A percentile compares a stretch with the other conserved stretches of the same genome.
Evolutionary conservation across 805 yeast genomes (phyloP).

Genomic region (Candida mattraensis): DNA sequence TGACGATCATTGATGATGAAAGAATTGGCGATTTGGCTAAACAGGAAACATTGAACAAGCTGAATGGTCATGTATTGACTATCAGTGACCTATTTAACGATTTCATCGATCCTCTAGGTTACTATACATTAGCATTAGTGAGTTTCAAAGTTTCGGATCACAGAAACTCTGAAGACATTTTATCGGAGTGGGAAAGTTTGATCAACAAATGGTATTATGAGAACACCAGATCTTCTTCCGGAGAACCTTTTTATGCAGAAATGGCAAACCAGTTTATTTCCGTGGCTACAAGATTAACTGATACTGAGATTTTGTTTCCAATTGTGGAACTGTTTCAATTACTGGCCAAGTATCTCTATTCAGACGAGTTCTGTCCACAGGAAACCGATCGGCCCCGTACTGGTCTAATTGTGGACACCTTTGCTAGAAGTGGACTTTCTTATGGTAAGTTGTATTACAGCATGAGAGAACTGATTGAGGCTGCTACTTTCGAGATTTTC

Average conservation of each 20-base stretch:
- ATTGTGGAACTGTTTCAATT: constrained; percentile 67
- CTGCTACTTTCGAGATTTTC: constrained; percentile 52
- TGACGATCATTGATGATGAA: constrained; percentile 49
- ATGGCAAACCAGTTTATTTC: constrained; percentile 40
- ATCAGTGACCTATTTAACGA: constrained; percentile 82
- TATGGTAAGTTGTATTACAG: constrained; percentile 65
- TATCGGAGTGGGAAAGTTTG: constrained; percentile 75
- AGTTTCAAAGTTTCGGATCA: constrained; percentile 84
- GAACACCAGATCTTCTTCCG: constrained; percentile 27
- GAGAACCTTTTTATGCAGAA: constrained; percentile 40
- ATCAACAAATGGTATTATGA: constrained; percentile 49
- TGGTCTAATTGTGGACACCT: constrained; percentile 63
- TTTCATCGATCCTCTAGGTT: constrained; percentile 84
- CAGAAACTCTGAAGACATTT: constrained; percentile 79
- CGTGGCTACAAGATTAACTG: constrained; percentile 60
- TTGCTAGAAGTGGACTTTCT: constrained; percentile 61
- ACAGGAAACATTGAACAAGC: constrained; percentile 47
- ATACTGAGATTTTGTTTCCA: constrained; percentile 80
- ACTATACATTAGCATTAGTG: constrained; percentile 74
- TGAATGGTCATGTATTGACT: constrained; percentile 65
- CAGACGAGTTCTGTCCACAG: constrained; percentile 17
- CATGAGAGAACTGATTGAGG: constrained; percentile 61
- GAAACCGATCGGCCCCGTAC: constrained; percentile 21
- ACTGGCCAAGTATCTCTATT: constrained; percentile 53
- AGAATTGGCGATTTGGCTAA: constrained; percentile 51